Conservation (phyloP, 495 filamentous ascomycete species). For the Xylaria nigripes region DNA sequence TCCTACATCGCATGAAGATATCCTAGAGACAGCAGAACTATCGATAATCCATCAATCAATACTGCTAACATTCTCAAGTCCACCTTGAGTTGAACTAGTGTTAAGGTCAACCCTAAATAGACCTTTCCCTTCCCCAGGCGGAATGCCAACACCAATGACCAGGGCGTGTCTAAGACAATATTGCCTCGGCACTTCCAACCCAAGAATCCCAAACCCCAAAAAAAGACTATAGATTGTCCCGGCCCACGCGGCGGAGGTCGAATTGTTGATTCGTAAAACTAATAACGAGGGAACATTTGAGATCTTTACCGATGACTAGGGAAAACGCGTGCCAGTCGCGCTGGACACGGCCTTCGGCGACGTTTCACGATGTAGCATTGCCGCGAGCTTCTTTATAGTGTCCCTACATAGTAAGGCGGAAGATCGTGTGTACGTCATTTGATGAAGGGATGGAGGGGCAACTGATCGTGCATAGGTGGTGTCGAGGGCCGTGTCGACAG, state of each 20-base stretch:
- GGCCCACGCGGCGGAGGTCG: neutral
- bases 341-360: neutral
- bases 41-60: neutral
- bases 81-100: neutral
- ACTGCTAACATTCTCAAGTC: neutral
- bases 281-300: neutral
- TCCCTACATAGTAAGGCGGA: neutral
- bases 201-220: neutral
- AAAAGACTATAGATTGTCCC: neutral
- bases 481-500: neutral
- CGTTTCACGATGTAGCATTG: constrained; percentile 4
- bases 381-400: neutral
- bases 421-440: neutral
- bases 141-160: constrained; percentile 2
- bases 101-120: neutral
- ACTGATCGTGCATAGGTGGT: neutral
- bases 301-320: neutral
- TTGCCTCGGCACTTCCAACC: neutral
- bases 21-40: neutral
- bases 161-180: neutral
- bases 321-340: constrained; percentile 11
- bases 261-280: too few species aligned
- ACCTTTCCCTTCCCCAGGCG: neutral
- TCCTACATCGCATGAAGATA: neutral
- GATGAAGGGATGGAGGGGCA: neutral